Evolutionary conservation across 179 eudicot genomes (phyloP).

Genomic region (Vitellaria paradoxa): DNA sequence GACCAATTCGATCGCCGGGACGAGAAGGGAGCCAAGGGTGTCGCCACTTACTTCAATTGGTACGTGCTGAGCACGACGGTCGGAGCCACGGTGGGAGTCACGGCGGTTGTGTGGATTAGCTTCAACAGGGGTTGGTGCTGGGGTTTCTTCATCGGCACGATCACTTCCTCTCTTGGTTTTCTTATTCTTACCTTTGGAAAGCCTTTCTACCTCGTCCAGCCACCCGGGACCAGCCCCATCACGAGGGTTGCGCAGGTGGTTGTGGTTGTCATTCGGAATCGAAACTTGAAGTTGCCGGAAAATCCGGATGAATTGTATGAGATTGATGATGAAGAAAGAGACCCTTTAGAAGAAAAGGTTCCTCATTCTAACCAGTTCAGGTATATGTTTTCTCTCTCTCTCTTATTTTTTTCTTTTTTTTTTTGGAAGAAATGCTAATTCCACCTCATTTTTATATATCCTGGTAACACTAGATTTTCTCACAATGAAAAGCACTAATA

Average conservation of each 20-base stretch:
- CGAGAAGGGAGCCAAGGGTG: conserved; percentile 36
- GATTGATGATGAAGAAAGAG: conserved; percentile 25
- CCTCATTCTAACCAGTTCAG: conserved; percentile 31
- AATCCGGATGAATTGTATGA: conserved; percentile 23
- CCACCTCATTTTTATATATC: too few relatives aligned
- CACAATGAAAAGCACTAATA: too few relatives aligned
- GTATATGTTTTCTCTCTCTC: neutral
- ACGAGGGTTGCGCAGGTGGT: conserved; percentile 27
- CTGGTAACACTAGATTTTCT: too few relatives aligned
- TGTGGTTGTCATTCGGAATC: conserved; percentile 21
- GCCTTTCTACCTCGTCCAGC: conserved; percentile 23
- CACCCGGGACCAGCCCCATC: conserved; percentile 22
- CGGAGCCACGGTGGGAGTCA: conserved; percentile 69
- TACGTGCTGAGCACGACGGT: conserved; percentile 52
- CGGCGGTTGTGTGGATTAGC: conserved; percentile 55
- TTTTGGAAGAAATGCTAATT: too few relatives aligned
- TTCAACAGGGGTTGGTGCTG: conserved; percentile 58
- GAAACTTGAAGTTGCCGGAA: conserved; percentile 21
- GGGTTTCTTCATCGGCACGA: conserved; percentile 49
- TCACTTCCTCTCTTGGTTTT: conserved; percentile 24
- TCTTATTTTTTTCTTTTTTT: too few relatives aligned
- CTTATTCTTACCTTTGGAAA: conserved; percentile 24
- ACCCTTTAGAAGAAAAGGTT: conserved; percentile 18
- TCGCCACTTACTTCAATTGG: conserved; percentile 64
- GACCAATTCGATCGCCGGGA: conserved; percentile 62